These are phyloP conservation scores for Calocera cornea DNA, from an alignment of 768 basidiomycete species.

Conservation along the genomic window DNA sequence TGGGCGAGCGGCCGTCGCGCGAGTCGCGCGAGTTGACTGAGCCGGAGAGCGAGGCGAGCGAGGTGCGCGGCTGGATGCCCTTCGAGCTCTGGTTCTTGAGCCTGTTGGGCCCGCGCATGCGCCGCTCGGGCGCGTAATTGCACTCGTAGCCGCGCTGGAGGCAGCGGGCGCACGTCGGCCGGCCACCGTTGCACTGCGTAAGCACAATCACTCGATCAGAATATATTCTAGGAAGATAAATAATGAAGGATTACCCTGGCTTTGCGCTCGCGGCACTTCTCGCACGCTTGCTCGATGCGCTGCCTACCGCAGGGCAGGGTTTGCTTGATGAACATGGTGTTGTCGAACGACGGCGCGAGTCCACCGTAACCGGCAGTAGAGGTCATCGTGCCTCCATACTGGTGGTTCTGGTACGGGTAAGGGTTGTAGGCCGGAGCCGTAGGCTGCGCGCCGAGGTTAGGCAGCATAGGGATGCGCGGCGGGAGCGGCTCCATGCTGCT, in stretches of 20 bases:
- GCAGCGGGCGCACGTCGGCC: slow-evolving; percentile 20
- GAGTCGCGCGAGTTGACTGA: not conserved
- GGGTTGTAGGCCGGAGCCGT: not conserved
- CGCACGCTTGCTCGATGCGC: slow-evolving; percentile 24
- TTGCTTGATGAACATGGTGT: slow-evolving; percentile 3
- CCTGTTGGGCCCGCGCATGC: slow-evolving; percentile 19
- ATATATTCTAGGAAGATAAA: not conserved
- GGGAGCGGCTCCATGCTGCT: not conserved
- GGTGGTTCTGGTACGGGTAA: not conserved
- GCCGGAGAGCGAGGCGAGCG: not conserved
- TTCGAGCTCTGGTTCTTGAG: not conserved
- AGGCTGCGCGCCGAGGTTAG: not conserved
- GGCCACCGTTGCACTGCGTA: slow-evolving; percentile 18
- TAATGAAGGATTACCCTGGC: slow-evolving; percentile 19
- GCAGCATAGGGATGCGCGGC: not conserved
- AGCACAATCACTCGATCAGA: not conserved
- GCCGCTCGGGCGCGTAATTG: slow-evolving; percentile 15
- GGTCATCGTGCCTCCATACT: not conserved
- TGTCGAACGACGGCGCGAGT: not conserved
- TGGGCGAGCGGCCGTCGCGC: not conserved
- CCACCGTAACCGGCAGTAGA: not conserved
- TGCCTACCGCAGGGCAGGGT: slow-evolving; percentile 9
- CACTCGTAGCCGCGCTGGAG: slow-evolving; percentile 14
- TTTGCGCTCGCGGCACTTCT: slow-evolving; percentile 23
- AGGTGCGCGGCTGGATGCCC: not conserved